Conservation (phyloP, 257 asterid species). For the Plantago ovata region DNA sequence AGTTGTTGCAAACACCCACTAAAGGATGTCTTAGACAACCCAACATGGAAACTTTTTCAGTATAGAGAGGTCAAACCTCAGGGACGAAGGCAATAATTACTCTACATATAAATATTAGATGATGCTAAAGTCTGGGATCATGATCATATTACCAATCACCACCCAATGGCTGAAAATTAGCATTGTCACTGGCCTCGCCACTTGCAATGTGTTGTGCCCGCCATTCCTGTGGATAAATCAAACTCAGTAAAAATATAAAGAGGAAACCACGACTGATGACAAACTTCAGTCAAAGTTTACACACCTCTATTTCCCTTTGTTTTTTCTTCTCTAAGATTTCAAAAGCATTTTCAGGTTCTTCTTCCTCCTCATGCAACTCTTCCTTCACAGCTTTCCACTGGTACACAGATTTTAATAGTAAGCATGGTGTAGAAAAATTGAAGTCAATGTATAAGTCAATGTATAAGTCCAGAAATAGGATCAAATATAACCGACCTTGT, state of each 20-base stretch:
- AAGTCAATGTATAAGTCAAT: neutral
- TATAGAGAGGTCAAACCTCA: too few relatives aligned
- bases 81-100: too few relatives aligned
- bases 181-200: constrained; percentile 88
- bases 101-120: constrained; percentile 6
- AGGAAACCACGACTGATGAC: neutral
- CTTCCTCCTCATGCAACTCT: constrained; percentile 83
- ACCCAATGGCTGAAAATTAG: constrained; percentile 95
- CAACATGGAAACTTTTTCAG: too few relatives aligned
- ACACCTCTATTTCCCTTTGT: constrained; percentile 87
- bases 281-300: constrained; percentile 14
- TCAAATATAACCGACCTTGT: constrained; percentile 77
- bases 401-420: neutral
- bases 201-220: constrained; percentile 83
- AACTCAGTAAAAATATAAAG: constrained; percentile 3
- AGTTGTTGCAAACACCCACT: too few relatives aligned
- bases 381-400: constrained; percentile 99
- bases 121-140: constrained; percentile 8
- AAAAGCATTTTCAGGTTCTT: constrained; percentile 70
- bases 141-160: constrained; percentile 77
- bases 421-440: neutral
- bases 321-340: constrained; percentile 80
- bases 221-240: constrained; percentile 66
- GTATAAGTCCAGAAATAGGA: neutral
- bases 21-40: too few relatives aligned